Evolutionary conservation across 148 eudicot species (phyloP).

Genomic region (Rhododendron ovatum): DNA sequence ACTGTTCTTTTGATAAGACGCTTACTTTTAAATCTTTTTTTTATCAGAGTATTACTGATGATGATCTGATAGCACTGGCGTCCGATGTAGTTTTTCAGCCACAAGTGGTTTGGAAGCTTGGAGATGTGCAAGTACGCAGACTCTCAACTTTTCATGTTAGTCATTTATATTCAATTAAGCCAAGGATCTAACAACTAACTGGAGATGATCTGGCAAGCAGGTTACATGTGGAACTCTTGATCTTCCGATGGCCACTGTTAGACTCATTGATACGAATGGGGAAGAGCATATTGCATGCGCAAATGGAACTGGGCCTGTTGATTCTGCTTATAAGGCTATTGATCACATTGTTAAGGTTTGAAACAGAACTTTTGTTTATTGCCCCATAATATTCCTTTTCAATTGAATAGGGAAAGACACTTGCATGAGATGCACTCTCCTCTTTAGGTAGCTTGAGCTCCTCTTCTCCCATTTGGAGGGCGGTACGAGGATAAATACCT

Average conservation of each 20-base stretch:
- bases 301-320: conserved; percentile 93
- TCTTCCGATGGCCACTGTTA: conserved; percentile 90
- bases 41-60: conserved; percentile 65
- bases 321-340: conserved; percentile 93
- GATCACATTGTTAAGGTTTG: conserved; percentile 82
- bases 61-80: conserved; percentile 78
- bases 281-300: conserved; percentile 70
- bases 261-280: conserved; percentile 67
- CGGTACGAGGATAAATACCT: not conserved
- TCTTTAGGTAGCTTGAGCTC: not conserved
- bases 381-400: not conserved
- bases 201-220: conserved; percentile 28
- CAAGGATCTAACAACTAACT: not conserved
- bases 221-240: conserved; percentile 91
- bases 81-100: conserved; percentile 91
- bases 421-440: not conserved
- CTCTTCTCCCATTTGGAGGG: not conserved
- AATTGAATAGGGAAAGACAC: not conserved
- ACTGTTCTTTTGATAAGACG: not conserved
- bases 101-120: conserved; percentile 81
- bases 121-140: conserved; percentile 68
- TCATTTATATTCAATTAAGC: not conserved
- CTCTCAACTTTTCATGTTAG: not conserved
- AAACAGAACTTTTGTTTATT: not conserved
- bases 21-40: not conserved